These are phyloP conservation scores for Entomortierella lignicola DNA, from an alignment of 192 early-diverging fungal genomes.

Conservation along the genomic window DNA sequence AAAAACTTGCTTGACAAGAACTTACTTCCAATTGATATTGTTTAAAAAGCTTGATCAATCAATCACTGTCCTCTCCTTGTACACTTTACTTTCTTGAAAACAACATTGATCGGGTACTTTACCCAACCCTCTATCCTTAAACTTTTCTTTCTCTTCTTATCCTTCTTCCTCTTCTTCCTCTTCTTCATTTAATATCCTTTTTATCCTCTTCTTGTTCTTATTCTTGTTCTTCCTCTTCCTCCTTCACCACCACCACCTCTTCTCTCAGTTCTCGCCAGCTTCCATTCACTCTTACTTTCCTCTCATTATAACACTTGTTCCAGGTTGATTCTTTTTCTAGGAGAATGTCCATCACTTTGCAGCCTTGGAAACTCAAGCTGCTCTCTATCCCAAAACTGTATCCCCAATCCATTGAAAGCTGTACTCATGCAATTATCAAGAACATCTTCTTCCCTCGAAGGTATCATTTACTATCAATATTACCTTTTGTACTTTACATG, in stretches of 20 bases:
- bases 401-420: slow-evolving; percentile 53
- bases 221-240: background rate
- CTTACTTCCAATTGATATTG: too few species aligned
- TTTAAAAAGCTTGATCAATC: too few species aligned
- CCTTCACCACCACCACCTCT: background rate
- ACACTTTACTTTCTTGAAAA: too few species aligned
- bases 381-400: slow-evolving; percentile 68
- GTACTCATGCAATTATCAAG: slow-evolving; percentile 72
- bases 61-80: too few species aligned
- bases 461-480: slow-evolving; percentile 23
- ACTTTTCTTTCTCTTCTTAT: too few species aligned
- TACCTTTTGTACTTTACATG: background rate
- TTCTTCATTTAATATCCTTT: too few species aligned
- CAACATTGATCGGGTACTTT: too few species aligned
- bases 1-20: too few species aligned
- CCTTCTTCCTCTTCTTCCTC: too few species aligned
- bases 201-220: too few species aligned
- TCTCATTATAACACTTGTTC: background rate
- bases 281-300: background rate
- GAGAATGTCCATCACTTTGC: slow-evolving; percentile 66
- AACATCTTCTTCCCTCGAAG: slow-evolving; percentile 65
- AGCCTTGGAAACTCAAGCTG: slow-evolving; percentile 68
- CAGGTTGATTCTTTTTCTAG: background rate
- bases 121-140: too few species aligned
- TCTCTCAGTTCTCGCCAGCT: background rate